phyloP scores from a whole-genome alignment of 495 filamentous ascomycete genomes.

The Hamigera avellanea region DNA sequence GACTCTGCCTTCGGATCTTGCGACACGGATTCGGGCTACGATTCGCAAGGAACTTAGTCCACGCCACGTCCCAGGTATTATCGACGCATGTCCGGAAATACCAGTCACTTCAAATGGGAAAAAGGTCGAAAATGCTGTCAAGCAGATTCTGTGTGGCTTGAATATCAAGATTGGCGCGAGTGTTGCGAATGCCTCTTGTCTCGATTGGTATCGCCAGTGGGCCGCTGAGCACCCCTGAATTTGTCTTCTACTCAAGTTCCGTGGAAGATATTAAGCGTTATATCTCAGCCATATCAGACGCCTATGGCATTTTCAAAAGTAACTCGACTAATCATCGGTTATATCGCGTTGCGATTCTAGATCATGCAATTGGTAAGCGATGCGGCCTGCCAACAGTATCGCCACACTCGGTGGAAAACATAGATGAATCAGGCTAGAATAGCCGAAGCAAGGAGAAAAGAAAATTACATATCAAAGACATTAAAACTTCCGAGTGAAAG shows the following conservation, averaged over 20 bases:
- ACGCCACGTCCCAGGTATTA: conserved; percentile 73
- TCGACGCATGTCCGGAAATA: conserved; percentile 70
- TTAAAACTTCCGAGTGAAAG: too few species aligned
- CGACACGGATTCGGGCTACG: conserved; percentile 43
- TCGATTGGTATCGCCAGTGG: conserved; percentile 80
- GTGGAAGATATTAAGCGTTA: too few species aligned
- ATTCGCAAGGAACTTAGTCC: conserved; percentile 69
- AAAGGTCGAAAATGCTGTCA: conserved; percentile 88
- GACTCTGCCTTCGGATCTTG: conserved; percentile 31
- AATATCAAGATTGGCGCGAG: conserved; percentile 77
- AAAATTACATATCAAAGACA: too few species aligned
- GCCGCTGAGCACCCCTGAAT: conserved; percentile 28
- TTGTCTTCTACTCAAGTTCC: too few species aligned
- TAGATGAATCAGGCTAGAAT: too few species aligned
- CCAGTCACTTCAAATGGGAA: conserved; percentile 87
- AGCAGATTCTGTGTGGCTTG: conserved; percentile 84
- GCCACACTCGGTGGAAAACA: too few species aligned
- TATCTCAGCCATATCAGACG: too few species aligned
- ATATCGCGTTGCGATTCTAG: conserved; percentile 1
- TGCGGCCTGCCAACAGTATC: too few species aligned
- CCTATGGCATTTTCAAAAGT: too few species aligned
- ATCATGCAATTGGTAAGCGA: background rate
- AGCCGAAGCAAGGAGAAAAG: too few species aligned
- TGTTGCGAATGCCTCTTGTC: conserved; percentile 71
- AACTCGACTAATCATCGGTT: too few species aligned